Base-by-base conservation (phyloP, 2,329 filamentous ascomycete species). In the Botrytis paeoniae region DNA sequence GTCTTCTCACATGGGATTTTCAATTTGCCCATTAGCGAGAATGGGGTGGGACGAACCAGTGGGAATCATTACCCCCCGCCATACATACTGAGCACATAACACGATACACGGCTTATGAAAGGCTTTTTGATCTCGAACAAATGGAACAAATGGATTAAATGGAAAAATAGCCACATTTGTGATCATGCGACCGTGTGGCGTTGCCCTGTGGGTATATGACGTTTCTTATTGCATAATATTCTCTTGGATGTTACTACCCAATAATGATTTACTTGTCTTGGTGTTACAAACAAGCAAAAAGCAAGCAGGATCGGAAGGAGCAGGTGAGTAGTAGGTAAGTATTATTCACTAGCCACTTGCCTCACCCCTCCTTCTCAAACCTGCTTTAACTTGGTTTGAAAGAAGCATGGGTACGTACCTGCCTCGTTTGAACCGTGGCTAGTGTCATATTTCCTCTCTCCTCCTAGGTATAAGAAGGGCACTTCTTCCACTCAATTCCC, bases 141-240 rank as follows among this genome's bases (percentile, higher is more conserved):
- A 65, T 65, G 63, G 61, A 7, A 22, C 45, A 18, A 29, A 63
- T 48, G 45, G 20, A 45, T 51, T 10, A 14, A 51, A 6, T 43
- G 20, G 41, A n/a, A 9, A 39, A 32, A 54, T 41, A 68, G 65
- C 48, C 65, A 68, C 65, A 54, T 41, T 32, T 25, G 32, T 32
- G 65, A 68, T 57, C 48, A 68, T 57, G 48, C 35, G 65, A 68
- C 37, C 37, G 35, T 57, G 48, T 57, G 65, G 48, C 65, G 48
- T 43, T 29, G 6, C 25, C 25, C 16, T 25, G 35, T 69, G 35
- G 41, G 32, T n/a, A 25, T n/a, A 68, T 68, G 65, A 68, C 65
- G 65, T 68, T 66, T 57, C 48, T 41, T 57, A 14, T 39, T 37
- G 25, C 32, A 51, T 16, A 25, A 51, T 51, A 2, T 22, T n/a